Conservation (phyloP, 768 basidiomycete genomes). For the Kwoniella sp. region DNA sequence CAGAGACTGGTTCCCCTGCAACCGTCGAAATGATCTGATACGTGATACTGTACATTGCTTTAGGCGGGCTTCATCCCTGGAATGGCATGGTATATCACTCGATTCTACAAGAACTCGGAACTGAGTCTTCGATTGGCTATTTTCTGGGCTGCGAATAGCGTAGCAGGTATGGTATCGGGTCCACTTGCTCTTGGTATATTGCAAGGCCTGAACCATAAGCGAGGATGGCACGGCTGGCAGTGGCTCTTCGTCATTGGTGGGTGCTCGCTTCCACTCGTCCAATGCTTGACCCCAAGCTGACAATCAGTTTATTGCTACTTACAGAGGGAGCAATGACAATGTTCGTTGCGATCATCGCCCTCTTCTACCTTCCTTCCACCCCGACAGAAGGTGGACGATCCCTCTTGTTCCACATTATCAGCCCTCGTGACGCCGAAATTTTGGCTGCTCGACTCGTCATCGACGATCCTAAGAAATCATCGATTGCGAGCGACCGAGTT, state of each 20-base stretch:
- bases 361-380: conserved; percentile 21
- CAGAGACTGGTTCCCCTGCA: no score
- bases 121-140: conserved; percentile 25
- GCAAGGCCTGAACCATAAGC: conserved; percentile 11
- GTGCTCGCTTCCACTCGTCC: background rate
- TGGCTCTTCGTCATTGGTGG: conserved; percentile 29
- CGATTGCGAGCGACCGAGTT: conserved; percentile 3
- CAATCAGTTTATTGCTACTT: background rate
- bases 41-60: no score
- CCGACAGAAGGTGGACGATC: conserved; percentile 24
- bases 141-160: conserved; percentile 27
- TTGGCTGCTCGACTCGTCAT: conserved; percentile 14
- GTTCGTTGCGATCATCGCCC: conserved; percentile 23
- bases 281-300: background rate
- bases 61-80: conserved; percentile 50
- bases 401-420: conserved; percentile 9
- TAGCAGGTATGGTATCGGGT: conserved; percentile 27
- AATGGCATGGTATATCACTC: conserved; percentile 33
- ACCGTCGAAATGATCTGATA: no score
- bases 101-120: conserved; percentile 46
- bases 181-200: conserved; percentile 27
- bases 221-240: conserved; percentile 31
- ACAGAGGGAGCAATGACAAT: conserved; percentile 28
- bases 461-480: conserved; percentile 24
- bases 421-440: conserved; percentile 17